Conservation (phyloP, 2,329 filamentous ascomycete genomes). For the Cytospora piceae region DNA sequence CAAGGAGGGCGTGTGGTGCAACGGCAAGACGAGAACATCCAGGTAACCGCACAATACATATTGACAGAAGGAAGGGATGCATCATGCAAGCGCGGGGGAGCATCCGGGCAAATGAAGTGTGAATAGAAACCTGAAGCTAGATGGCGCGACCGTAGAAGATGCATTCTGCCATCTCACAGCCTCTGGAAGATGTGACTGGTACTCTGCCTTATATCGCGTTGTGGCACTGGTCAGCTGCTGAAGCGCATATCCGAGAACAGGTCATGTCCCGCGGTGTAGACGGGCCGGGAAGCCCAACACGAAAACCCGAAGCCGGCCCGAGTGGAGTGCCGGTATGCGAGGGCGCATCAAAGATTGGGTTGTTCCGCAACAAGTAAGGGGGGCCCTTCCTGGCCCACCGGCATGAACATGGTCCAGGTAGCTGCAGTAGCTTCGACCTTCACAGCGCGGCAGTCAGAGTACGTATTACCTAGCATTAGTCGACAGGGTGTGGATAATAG, state of each 20-base stretch:
- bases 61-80: neutral
- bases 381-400: neutral
- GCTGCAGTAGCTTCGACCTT: neutral
- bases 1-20: neutral
- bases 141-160: neutral
- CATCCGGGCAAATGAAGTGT: neutral
- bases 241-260: slow-evolving; percentile 6
- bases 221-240: slow-evolving; percentile 2
- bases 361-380: neutral
- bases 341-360: neutral
- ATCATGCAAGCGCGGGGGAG: neutral
- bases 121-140: too few relatives aligned
- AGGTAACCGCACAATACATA: neutral
- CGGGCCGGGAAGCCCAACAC: slow-evolving; percentile 13
- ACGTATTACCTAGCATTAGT: neutral
- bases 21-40: neutral
- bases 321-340: neutral
- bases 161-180: neutral
- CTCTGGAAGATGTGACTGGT: neutral
- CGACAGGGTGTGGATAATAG: neutral
- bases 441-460: too few relatives aligned
- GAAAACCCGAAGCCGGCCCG: slow-evolving; percentile 5
- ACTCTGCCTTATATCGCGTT: neutral
- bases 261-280: slow-evolving; percentile 6
- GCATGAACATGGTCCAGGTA: neutral